Conservation (phyloP, 768 basidiomycete species). For the Xerocomus brunneocitrinus region DNA sequence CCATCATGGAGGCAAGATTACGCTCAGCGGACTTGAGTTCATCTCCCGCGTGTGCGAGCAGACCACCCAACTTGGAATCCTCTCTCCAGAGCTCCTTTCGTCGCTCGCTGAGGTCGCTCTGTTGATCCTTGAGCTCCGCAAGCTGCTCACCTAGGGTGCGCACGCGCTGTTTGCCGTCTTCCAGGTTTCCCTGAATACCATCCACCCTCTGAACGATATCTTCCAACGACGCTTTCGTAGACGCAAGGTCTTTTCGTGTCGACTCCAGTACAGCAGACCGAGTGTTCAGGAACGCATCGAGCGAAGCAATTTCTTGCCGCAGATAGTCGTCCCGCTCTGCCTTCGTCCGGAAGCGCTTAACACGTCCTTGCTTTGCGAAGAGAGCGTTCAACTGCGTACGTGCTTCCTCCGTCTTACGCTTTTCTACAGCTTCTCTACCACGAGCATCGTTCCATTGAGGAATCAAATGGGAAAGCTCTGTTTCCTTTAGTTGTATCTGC, state of each 20-base stretch:
- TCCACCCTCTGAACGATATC: slow-evolving; percentile 59
- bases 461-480: slow-evolving; percentile 52
- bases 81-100: slow-evolving; percentile 94
- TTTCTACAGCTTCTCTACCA: slow-evolving; percentile 47
- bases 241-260: slow-evolving; percentile 47
- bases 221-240: slow-evolving; percentile 42
- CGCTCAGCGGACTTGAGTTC: slow-evolving; percentile 82
- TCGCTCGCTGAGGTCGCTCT: slow-evolving; percentile 66
- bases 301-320: slow-evolving; percentile 67
- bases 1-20: slow-evolving; percentile 85
- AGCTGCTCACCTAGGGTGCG: slow-evolving; percentile 61
- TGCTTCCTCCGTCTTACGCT: slow-evolving; percentile 68
- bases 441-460: slow-evolving; percentile 69
- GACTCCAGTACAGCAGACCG: slow-evolving; percentile 55
- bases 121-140: slow-evolving; percentile 57
- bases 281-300: slow-evolving; percentile 54
- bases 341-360: slow-evolving; percentile 78
- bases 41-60: slow-evolving; percentile 70
- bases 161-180: slow-evolving; percentile 57
- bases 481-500: slow-evolving; percentile 62
- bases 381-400: slow-evolving; percentile 67
- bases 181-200: slow-evolving; percentile 52
- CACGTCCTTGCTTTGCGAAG: slow-evolving; percentile 87
- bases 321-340: slow-evolving; percentile 82
- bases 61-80: slow-evolving; percentile 81